A percentile compares a stretch with the other conserved stretches of the same genome.
Evolutionary conservation across 306 rosid genomes (phyloP).

Genomic region (Canavalia ensiformis): DNA sequence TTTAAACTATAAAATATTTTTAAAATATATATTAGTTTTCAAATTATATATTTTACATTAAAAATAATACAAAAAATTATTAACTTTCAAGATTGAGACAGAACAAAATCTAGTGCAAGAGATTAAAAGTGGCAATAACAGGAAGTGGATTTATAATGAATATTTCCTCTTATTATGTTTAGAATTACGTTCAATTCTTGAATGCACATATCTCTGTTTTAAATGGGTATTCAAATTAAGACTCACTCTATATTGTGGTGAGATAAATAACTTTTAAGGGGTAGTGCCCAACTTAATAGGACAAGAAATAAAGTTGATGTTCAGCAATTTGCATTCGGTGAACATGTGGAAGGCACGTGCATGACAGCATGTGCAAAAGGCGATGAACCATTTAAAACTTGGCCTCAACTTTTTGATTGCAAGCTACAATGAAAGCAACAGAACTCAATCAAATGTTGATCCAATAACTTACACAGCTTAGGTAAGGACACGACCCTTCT

Average conservation of each 20-base stretch:
- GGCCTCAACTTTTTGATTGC: constrained; percentile 5
- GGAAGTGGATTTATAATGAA: neutral
- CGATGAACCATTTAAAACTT: neutral
- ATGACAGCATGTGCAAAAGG: constrained; percentile 17
- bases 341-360: constrained; percentile 11
- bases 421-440: constrained; percentile 35
- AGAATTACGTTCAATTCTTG: too few species aligned
- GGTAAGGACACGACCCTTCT: constrained; percentile 19
- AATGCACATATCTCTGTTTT: too few species aligned
- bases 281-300: neutral
- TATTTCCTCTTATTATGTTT: neutral
- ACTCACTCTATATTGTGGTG: too few species aligned
- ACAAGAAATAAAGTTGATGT: neutral
- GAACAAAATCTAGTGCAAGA: neutral
- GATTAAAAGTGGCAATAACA: neutral
- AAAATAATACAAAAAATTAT: too few species aligned
- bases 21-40: too few species aligned
- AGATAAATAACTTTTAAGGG: neutral
- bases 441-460: neutral
- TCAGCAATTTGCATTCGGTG: neutral
- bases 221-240: too few species aligned
- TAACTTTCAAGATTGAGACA: neutral
- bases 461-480: constrained; percentile 8
- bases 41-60: too few species aligned
- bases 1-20: too few species aligned